Base-by-base conservation (phyloP, 768 basidiomycete genomes). In the Naganishia friedmannii region DNA sequence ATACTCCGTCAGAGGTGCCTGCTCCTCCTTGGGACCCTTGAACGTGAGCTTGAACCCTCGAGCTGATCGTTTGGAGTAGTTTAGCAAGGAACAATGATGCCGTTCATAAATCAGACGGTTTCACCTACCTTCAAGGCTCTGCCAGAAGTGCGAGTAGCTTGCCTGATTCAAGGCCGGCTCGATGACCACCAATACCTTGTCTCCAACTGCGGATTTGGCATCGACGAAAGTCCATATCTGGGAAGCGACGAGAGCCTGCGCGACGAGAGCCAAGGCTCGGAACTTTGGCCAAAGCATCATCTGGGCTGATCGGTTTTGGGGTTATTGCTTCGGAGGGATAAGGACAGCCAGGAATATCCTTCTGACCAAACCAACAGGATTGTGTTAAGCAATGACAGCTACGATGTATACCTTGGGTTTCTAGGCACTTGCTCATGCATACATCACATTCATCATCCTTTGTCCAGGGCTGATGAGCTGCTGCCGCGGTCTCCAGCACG, bases 21-120 rank as follows among this genome's bases (percentile, higher is more conserved):
- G 82, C 54, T 86, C 86, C 65, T 89, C 90, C 80, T 88, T 91
- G 19, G 93, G 91, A 26, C 85, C 84, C 65, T 93, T 89, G 84
- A 94, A 93, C 0, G 90, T 93, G 55, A 97, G 83, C 63, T 90
- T 84, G 81, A 90, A 96, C 10, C 95, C 95, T 71, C 87, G 84
- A 57, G 87, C 91, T 94, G 46, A 21, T 31, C 29, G 15, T 39
- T 3, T 46, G 13, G 42, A 57, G 29, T 51, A 29, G 19, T 29
- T 28, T 31, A 66, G 32, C 29, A 29, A 45, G 66, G 65, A 57
- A 65, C 70, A 28, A 57, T 15, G 26, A 56, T 48, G 37, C 29
- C 12, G 15, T 46, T 13, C 17, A n/a, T 4, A 12, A 51, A 51
- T 26, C n/a, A 21, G 6, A 39, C 10, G 6, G 26, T 29, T 19